Conservation (phyloP, 192 early-diverging fungal genomes). For the Radiomyces spectabilis region DNA sequence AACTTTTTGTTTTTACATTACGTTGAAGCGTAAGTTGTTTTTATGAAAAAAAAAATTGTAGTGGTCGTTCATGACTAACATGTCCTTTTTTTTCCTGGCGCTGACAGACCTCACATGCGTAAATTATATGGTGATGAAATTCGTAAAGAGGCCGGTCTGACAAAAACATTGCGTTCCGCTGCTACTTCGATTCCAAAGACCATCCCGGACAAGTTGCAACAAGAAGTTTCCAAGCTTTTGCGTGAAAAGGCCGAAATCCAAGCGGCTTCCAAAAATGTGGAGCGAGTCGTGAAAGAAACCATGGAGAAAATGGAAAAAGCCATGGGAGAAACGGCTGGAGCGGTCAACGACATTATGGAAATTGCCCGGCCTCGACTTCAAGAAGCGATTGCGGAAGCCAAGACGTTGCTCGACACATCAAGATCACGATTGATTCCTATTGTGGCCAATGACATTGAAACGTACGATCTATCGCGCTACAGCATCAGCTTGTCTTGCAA, state of each 20-base stretch:
- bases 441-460: conserved; percentile 32
- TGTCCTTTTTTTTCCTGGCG: neutral
- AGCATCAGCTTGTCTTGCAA: no score
- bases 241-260: conserved; percentile 46
- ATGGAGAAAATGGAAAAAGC: conserved; percentile 54
- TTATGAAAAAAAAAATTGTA: neutral
- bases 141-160: conserved; percentile 75
- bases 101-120: conserved; percentile 86
- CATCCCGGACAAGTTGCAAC: conserved; percentile 39
- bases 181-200: conserved; percentile 53
- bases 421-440: conserved; percentile 18
- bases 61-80: neutral
- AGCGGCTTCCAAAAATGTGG: conserved; percentile 31
- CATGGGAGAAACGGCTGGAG: conserved; percentile 48
- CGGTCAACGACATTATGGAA: conserved; percentile 43
- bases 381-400: conserved; percentile 38
- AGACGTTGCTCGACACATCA: conserved; percentile 32
- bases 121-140: conserved; percentile 81
- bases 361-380: conserved; percentile 42
- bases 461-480: conserved; percentile 35
- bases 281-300: conserved; percentile 44
- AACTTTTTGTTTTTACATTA: conserved; percentile 80
- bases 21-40: conserved; percentile 54
- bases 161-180: conserved; percentile 58
- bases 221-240: conserved; percentile 40